A percentile compares a stretch with the other conserved stretches of the same genome.
These are phyloP conservation scores for Phalaenopsis hybrid DNA, from an alignment of 116 monocot species.

Conservation along the genomic window DNA sequence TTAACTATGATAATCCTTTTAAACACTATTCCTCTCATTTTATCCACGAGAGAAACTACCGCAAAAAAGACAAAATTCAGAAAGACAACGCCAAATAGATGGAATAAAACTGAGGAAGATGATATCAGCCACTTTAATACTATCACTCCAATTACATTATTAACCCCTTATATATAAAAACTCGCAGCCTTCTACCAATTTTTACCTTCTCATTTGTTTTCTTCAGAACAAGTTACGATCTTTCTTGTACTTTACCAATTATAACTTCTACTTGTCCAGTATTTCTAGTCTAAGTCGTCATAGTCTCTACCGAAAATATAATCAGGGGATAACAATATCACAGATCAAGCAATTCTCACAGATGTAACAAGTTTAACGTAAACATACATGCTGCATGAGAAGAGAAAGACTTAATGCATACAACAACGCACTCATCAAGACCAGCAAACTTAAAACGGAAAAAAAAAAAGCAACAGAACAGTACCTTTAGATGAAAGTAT, in stretches of 20 bases:
- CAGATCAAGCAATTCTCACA: not conserved
- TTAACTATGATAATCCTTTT: too few relatives aligned
- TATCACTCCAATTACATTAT: not conserved
- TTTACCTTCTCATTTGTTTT: not conserved
- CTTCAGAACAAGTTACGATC: not conserved
- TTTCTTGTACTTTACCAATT: not conserved
- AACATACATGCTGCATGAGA: not conserved
- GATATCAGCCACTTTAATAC: not conserved
- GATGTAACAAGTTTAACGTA: not conserved
- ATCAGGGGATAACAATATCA: not conserved
- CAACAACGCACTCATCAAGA: too few relatives aligned
- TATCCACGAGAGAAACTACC: too few relatives aligned
- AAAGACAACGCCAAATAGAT: too few relatives aligned
- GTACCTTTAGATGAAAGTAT: constrained; percentile 29
- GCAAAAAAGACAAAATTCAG: too few relatives aligned
- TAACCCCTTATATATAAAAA: not conserved
- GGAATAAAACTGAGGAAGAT: not conserved
- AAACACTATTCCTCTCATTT: too few relatives aligned
- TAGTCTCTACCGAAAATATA: not conserved
- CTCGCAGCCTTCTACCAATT: not conserved
- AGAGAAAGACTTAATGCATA: too few relatives aligned
- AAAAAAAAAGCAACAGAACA: too few relatives aligned
- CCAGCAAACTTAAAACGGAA: too few relatives aligned
- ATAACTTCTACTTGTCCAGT: not conserved
- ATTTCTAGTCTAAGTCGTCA: not conserved